Evolutionary conservation across 2,329 filamentous ascomycete species (phyloP).

Genomic region (Monosporascus cannonballus): DNA sequence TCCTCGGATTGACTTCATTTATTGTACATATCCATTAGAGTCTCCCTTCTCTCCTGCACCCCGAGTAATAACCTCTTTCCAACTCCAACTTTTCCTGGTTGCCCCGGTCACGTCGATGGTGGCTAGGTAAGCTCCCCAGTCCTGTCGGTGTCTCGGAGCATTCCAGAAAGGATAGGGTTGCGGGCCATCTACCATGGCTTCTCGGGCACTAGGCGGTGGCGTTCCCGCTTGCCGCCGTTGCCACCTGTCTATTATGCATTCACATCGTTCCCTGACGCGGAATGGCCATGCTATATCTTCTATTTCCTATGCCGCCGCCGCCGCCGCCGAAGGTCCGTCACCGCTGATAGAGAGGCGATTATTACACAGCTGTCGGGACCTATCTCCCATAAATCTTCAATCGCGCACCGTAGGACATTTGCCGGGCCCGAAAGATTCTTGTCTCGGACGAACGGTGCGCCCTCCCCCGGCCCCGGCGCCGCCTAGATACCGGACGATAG

Average conservation of each 20-base stretch:
- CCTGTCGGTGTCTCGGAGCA: not conserved
- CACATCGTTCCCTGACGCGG: too few species aligned
- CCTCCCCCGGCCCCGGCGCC: not conserved
- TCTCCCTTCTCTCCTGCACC: too few species aligned
- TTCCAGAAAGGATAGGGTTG: not conserved
- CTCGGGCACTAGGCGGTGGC: conserved; percentile 12
- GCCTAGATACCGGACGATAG: not conserved
- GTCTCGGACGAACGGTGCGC: not conserved
- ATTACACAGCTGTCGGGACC: too few species aligned
- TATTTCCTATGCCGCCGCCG: too few species aligned
- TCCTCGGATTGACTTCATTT: too few species aligned
- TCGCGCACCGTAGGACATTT: too few species aligned
- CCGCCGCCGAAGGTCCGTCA: too few species aligned
- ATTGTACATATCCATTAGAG: too few species aligned
- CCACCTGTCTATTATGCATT: not conserved
- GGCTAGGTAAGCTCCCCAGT: not conserved
- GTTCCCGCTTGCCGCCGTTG: conserved; percentile 9
- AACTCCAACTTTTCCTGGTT: not conserved
- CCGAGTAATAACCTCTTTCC: too few species aligned
- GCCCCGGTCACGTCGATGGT: not conserved
- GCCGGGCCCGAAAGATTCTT: not conserved
- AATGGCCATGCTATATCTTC: too few species aligned
- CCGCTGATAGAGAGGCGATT: too few species aligned
- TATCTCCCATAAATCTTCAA: too few species aligned
- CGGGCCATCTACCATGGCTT: conserved; percentile 8